A percentile compares a stretch with the other conserved stretches of the same genome.
Evolutionary conservation across 2,329 filamentous ascomycete species (phyloP).

Genomic region (Arthrinium phaeospermum): DNA sequence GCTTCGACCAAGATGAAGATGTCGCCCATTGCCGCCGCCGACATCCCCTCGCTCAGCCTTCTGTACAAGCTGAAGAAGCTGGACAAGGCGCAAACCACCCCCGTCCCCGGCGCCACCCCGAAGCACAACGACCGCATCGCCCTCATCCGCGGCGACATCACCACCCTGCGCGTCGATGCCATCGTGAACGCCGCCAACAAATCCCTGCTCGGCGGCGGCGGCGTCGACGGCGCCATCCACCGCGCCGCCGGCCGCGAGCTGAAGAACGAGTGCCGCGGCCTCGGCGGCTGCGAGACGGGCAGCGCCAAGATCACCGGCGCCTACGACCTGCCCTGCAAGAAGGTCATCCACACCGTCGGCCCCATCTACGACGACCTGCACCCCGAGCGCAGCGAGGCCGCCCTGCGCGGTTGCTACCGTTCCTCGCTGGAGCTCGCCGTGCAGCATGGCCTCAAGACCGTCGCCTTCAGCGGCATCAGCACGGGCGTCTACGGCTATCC

Average conservation of each 20-base stretch:
- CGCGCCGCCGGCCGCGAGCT: conserved; percentile 75
- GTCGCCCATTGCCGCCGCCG: conserved; percentile 41
- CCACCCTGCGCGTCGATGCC: conserved; percentile 74
- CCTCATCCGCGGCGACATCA: conserved; percentile 80
- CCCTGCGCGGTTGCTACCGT: conserved; percentile 70
- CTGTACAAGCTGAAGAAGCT: conserved; percentile 69
- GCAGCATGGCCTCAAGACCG: conserved; percentile 66
- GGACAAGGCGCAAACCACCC: conserved; percentile 28
- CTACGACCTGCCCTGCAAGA: conserved; percentile 75
- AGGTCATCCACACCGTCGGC: conserved; percentile 90
- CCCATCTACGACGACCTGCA: conserved; percentile 68
- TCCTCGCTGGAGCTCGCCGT: conserved; percentile 76
- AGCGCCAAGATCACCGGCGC: conserved; percentile 82
- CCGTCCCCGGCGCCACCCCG: conserved; percentile 33
- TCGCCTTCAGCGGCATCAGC: conserved; percentile 86
- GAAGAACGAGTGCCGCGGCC: conserved; percentile 70
- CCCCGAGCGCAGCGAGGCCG: conserved; percentile 47
- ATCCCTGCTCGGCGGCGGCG: conserved; percentile 82
- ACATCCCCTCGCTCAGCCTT: conserved; percentile 67
- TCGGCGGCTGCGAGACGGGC: conserved; percentile 78
- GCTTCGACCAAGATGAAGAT: neutral
- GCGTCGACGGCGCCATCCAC: conserved; percentile 90
- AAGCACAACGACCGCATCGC: conserved; percentile 72
- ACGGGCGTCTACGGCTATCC: conserved; percentile 93
- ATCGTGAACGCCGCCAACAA: conserved; percentile 94